Base-by-base conservation (phyloP, 371 early-diverging fungal genomes). In the Lichtheimia ornata region DNA sequence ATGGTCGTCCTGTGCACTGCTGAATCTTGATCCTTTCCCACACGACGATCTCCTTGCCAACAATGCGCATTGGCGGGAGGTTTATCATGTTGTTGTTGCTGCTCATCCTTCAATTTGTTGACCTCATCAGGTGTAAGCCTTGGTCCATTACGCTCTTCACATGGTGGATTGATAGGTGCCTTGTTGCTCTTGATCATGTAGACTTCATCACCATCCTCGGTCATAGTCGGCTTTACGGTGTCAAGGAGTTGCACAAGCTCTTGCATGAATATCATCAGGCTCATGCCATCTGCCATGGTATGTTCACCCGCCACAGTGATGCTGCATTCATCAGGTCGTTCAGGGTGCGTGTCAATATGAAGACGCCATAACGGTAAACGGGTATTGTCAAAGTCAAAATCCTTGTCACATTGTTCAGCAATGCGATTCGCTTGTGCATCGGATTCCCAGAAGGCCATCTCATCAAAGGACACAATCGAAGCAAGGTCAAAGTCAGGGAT, bases 11-110 rank as follows among this genome's bases (percentile, higher is more conserved):
- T 42, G 41, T 76, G 77, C 17, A 20, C 63, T 68, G 5, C 17
- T 25, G 14, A 12, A 24, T 22, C 14, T 5, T 44, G n/a, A 30
- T 64, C 67, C 0, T 60, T 57, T 7, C 61, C 67, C 1, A 64
- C 72, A 9, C 65, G 61, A 24, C 50, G 58, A 28, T 75, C 80
- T 22, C 73, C 76, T 52, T 57, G 44, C 80, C 80, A 79, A 35
- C 35, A 35, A 35, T 35, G 35, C 11, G 35, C 35, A 7, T 24
- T 51, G 0, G 53, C 49, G 4, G 67, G 58, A 7, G 65, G 61
- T 12, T 64, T n/a, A 3, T 62, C 62, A 13, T 76, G 58, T 53
- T 73, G 69, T 47, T 47, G n/a, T n/a, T n/a, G n/a, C n/a, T n/a
- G 17, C 18, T 22, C 47, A 7, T 18, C 7, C 5, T 18, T 17